Conservation (phyloP, 352 stramenopile genomes). For the Aphanomyces astaci region DNA sequence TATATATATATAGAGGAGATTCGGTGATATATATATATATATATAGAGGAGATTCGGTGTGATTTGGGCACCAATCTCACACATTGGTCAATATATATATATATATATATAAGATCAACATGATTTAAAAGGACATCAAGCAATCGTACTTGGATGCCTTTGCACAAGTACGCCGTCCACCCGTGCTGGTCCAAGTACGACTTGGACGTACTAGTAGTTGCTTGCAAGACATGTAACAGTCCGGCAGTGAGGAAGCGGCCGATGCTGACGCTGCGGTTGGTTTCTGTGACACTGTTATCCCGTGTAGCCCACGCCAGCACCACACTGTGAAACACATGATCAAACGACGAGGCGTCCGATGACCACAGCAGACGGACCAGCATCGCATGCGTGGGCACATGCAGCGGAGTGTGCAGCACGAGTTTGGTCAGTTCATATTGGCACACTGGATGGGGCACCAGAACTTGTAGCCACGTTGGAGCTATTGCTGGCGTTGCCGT, state of each 20-base stretch:
- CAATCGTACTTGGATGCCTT: conserved; percentile 14
- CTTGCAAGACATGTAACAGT: not conserved
- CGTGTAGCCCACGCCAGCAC: not conserved
- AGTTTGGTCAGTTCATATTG: not conserved
- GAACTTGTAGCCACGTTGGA: not conserved
- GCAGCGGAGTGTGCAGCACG: not conserved
- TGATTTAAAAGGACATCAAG: no score
- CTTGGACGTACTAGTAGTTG: not conserved
- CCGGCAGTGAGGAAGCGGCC: not conserved
- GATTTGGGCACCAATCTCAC: no score
- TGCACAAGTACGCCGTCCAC: conserved; percentile 13
- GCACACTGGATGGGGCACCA: not conserved
- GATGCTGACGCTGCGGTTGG: not conserved
- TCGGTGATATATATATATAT: no score
- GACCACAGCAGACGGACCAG: not conserved
- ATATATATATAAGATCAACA: no score
- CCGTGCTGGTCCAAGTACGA: not conserved
- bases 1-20: no score
- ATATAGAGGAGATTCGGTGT: no score
- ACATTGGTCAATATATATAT: no score
- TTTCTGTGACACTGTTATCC: not conserved
- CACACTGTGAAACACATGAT: not conserved
- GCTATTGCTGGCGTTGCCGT: not conserved
- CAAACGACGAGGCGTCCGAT: not conserved
- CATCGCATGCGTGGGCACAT: not conserved